Conservation (phyloP, 176 grass and related monocot genomes). For the Carex scoparia region DNA sequence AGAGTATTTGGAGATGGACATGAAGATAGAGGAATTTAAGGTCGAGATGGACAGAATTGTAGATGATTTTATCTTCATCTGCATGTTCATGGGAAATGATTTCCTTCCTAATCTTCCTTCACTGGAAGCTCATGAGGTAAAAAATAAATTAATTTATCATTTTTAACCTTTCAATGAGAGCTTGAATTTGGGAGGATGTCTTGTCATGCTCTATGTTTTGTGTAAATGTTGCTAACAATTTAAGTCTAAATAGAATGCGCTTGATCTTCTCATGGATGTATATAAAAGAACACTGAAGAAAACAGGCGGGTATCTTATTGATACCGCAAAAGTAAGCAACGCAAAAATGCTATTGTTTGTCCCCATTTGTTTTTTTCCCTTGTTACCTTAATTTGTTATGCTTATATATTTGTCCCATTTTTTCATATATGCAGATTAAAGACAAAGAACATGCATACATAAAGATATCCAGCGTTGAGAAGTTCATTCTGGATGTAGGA, state of each 20-base stretch:
- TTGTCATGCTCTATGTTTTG: neutral
- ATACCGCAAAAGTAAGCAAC: slow-evolving; percentile 32
- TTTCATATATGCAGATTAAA: neutral
- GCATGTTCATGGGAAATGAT: slow-evolving; percentile 76
- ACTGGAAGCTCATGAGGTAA: slow-evolving; percentile 61
- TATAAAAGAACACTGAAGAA: slow-evolving; percentile 47
- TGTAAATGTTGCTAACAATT: neutral
- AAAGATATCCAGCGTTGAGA: slow-evolving; percentile 29
- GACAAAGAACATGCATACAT: slow-evolving; percentile 16
- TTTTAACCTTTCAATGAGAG: neutral
- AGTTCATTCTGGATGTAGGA: slow-evolving; percentile 28
- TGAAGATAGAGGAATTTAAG: slow-evolving; percentile 41
- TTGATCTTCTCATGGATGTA: slow-evolving; percentile 49
- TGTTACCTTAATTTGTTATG: neutral
- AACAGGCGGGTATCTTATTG: slow-evolving; percentile 52
- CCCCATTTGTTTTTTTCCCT: neutral
- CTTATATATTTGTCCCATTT: neutral
- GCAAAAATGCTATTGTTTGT: neutral
- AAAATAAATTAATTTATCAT: neutral
- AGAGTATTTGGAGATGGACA: slow-evolving; percentile 69
- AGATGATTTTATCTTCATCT: slow-evolving; percentile 76
- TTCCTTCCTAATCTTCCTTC: slow-evolving; percentile 71
- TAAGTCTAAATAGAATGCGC: slow-evolving; percentile 22
- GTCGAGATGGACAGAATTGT: slow-evolving; percentile 48
- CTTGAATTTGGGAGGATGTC: neutral